Percentiles rank a stretch among this genome's conserved stretches.
phyloP scores from a whole-genome alignment of 306 rosid species.

The Glycine tomentella region DNA sequence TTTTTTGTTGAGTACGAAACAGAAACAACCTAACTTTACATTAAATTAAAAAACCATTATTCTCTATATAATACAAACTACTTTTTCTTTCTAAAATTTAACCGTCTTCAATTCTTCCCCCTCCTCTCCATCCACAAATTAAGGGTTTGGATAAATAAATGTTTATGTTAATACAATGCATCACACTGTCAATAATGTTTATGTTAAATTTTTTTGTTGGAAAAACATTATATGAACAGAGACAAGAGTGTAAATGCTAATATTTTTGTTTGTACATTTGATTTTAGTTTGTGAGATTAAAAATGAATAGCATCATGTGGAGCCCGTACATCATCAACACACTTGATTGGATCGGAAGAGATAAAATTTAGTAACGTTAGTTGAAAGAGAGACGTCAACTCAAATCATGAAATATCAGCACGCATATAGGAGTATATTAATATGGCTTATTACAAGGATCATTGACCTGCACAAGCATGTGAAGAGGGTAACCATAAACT shows the following conservation, averaged over 20 bases:
- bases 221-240: neutral
- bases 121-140: too few relatives aligned
- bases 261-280: neutral
- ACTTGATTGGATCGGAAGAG: neutral
- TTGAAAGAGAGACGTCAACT: neutral
- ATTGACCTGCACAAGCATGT: slow-evolving; percentile 10
- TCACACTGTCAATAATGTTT: neutral
- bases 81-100: too few relatives aligned
- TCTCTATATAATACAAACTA: too few relatives aligned
- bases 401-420: neutral
- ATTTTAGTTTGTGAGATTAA: neutral
- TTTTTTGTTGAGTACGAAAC: too few relatives aligned
- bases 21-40: too few relatives aligned
- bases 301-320: neutral
- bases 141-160: too few relatives aligned
- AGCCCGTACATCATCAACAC: neutral
- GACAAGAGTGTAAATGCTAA: neutral
- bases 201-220: neutral
- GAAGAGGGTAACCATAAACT: neutral
- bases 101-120: too few relatives aligned
- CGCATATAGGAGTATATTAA: neutral
- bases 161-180: neutral
- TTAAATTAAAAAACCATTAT: too few relatives aligned
- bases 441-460: neutral
- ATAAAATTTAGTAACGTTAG: neutral